A percentile compares a stretch with the other conserved stretches of the same genome.
These are phyloP conservation scores for Penicillium sp. DNA, from an alignment of 2,329 filamentous ascomycete genomes.

Conservation along the genomic window DNA sequence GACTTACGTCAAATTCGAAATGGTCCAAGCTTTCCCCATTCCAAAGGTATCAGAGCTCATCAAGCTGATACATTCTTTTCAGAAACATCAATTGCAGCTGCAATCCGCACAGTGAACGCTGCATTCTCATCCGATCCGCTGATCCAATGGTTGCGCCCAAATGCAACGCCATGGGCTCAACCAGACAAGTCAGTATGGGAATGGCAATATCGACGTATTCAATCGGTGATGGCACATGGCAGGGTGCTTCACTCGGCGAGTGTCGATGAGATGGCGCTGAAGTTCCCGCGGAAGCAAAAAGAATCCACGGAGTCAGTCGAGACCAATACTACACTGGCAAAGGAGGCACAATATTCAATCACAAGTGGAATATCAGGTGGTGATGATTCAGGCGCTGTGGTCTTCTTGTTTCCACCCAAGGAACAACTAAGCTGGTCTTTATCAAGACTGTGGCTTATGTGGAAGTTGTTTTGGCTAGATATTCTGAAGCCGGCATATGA, in stretches of 20 bases:
- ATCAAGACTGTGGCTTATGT: conserved; percentile 1
- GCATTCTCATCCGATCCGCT: conserved; percentile 28
- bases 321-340: neutral
- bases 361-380: neutral
- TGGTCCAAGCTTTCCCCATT: neutral
- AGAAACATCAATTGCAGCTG: conserved; percentile 16
- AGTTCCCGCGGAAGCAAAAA: neutral
- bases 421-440: conserved; percentile 13
- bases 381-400: conserved; percentile 19
- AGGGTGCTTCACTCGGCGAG: conserved; percentile 18
- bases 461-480: conserved; percentile 21
- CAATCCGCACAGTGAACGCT: conserved; percentile 21
- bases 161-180: conserved; percentile 14
- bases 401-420: conserved; percentile 22
- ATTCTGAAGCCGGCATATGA: conserved; percentile 13
- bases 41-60: neutral
- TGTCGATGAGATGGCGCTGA: conserved; percentile 7
- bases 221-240: conserved; percentile 19
- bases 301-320: neutral
- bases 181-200: conserved; percentile 3
- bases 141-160: conserved; percentile 26
- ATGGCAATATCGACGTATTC: conserved; percentile 28
- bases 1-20: neutral
- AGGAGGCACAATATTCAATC: conserved; percentile 3
- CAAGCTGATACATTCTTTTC: neutral